Conservation (phyloP, 2,329 filamentous ascomycete species). For the Xenosphaeropsis pyriputrescens region DNA sequence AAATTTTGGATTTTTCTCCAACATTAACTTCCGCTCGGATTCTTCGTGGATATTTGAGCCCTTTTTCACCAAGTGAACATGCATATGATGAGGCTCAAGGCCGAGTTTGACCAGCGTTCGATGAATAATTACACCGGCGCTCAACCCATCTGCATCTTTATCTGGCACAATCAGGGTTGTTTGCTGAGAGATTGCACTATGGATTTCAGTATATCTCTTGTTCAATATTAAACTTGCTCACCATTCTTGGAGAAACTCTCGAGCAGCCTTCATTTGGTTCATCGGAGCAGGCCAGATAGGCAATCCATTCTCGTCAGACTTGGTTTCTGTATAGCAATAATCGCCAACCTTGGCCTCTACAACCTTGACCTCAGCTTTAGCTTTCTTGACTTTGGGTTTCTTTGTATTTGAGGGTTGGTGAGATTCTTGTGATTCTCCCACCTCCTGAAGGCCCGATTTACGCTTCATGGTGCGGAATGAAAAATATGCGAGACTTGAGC, state of each 20-base stretch:
- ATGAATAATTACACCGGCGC: slow-evolving; percentile 46
- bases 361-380: no score
- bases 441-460: no score
- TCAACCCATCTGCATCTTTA: slow-evolving; percentile 54
- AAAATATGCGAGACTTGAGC: no score
- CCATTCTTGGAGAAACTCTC: not conserved
- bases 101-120: slow-evolving; percentile 44
- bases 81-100: slow-evolving; percentile 33
- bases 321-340: not conserved
- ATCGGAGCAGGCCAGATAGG: not conserved
- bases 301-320: not conserved
- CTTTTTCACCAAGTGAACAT: slow-evolving; percentile 43
- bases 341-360: not conserved
- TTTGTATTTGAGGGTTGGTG: no score
- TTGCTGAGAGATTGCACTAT: slow-evolving; percentile 33
- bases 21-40: slow-evolving; percentile 34
- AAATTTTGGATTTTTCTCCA: slow-evolving; percentile 31
- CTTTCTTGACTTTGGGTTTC: no score
- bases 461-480: no score
- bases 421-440: no score
- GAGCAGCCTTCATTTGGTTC: not conserved
- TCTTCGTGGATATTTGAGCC: slow-evolving; percentile 42
- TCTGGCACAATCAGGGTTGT: slow-evolving; percentile 48
- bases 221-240: not conserved
- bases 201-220: slow-evolving; percentile 3